Base-by-base conservation (phyloP, 345 rosid species). In the Brassica carinata region DNA sequence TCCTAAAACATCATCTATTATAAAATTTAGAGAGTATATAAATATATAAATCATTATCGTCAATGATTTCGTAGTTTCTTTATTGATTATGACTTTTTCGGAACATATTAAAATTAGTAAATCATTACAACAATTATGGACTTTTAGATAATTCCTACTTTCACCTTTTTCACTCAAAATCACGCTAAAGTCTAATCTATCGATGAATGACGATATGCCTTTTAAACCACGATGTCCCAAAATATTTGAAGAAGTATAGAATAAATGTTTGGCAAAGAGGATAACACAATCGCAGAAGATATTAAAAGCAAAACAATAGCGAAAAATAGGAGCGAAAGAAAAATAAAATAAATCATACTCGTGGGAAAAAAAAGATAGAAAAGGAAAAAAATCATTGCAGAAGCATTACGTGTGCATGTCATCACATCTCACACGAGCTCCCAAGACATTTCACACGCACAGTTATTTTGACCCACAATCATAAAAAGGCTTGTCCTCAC, bases 361-460 rank as follows among this genome's bases (percentile, higher is more conserved):
- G 18, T 40, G 11, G n/a, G 8, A 1, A 51, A 71, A 45, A 15
- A 15, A 18, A 11, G 7, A 1, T 2, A 27, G 19, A 15, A 17
- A 19, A 17, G 8, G 9, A 4, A 2, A 14, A 61, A 74, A 74
- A 81, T 38, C 48, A 81, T 76, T 71, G 77, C 84, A 67, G 43
- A 71, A 71, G 84, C 84, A 81, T 81, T 81, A 76, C 84, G 84
- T 81, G 10, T 65, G 84, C 84, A 81, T 81, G 40, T 65, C 84
- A 81, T 81, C 84, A 76, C 58, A 69, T 63, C 26, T 36, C 74
- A 23, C 68, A 71, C 84, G 70, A 71, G 65, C 31, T 51, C 31
- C 23, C 40, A 64, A 13, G 26, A 70, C 38, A 71, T 26, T n/a
- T 71, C 73, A 71, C 73, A 81, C 81, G 84, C 69, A 38, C 81